Evolutionary conservation across 345 rosid genomes (phyloP), one percentile per base, ranked within the genome.

Genomic region (Citrus medica): DNA sequence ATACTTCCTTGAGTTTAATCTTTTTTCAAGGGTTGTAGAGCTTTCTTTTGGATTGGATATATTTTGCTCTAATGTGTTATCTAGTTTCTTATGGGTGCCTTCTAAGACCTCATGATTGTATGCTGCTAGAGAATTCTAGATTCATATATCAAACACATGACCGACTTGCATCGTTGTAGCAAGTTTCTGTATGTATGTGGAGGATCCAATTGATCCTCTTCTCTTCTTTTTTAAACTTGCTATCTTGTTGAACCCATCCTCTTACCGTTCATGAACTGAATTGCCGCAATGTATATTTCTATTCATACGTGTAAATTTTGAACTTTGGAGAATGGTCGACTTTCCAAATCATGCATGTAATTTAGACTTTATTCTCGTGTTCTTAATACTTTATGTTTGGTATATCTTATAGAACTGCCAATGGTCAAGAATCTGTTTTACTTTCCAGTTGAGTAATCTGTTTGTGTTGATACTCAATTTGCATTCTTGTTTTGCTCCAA

Each of bases 51-150:
- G 67, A 30, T 30, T 35, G 27, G 37, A 24, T 40, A 58, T 30
- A 35, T 27, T 10, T 9, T 40, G 32, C 67, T 21, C 63, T 38
- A 32, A 12, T 58, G 61, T 62, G 27, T 33, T 56, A 7, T 56
- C 37, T 37, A 53, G 63, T 71, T 80, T 76, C 63, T 70, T 76
- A 25, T 28, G 33, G 46, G n/a, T 27, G n/a, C 30, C 59, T 19
- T 21, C 65, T 48, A 27, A 51, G 35, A 48, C 51, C 32, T 35
- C 28, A 8, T 13, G 27, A 28, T 74, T 19, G 55, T 48, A 25
- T 60, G 42, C 9, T 27, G 19, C 19, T 61, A 46, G 59, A 61
- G 9, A 42, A 62, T 63, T 7, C 40, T 62, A 40, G 16, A 13
- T 5, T 12, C 35, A 48, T 3, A 14, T 62, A 28, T 42, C 58